These are phyloP conservation scores for Ophiosphaerella herpotricha DNA, from an alignment of 2,329 filamentous ascomycete species.

Conservation along the genomic window DNA sequence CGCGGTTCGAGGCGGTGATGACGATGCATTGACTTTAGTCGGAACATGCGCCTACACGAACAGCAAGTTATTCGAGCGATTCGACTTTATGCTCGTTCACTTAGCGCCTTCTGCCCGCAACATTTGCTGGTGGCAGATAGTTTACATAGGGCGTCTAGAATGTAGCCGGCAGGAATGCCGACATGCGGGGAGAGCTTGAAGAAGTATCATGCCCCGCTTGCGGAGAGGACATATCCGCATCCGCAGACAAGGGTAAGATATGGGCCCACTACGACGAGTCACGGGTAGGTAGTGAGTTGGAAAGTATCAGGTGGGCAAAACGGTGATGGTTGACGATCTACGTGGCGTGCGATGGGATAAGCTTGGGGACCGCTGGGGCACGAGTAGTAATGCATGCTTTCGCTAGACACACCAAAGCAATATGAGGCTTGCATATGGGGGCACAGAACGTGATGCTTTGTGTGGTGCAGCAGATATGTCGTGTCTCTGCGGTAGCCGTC, in stretches of 20 bases:
- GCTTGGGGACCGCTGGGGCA: not conserved
- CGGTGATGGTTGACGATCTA: not conserved
- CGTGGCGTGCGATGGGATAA: not conserved
- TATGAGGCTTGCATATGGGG: conserved; percentile 8
- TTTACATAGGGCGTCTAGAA: not conserved
- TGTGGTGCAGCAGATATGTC: conserved; percentile 11
- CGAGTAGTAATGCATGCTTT: not conserved
- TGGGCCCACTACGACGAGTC: too few species aligned
- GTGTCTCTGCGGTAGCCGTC: conserved; percentile 10
- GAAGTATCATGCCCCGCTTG: conserved; percentile 7
- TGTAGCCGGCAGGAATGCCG: not conserved
- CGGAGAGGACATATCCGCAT: conserved; percentile 7
- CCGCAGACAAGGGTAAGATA: conserved; percentile 5
- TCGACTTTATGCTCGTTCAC: not conserved
- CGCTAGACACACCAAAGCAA: conserved; percentile 1
- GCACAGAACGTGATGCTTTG: conserved; percentile 19
- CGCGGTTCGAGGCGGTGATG: conserved; percentile 1
- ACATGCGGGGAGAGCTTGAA: conserved; percentile 14
- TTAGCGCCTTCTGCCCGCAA: not conserved
- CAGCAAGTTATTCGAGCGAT: too few species aligned
- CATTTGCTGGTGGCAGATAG: not conserved
- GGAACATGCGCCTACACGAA: too few species aligned
- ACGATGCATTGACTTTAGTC: not conserved
- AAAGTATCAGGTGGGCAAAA: not conserved
- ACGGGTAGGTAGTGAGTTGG: too few species aligned